Percentiles rank a stretch among this genome's conserved stretches.
Evolutionary conservation across 495 filamentous ascomycete genomes (phyloP).

Genomic region (Penicillium angulare): DNA sequence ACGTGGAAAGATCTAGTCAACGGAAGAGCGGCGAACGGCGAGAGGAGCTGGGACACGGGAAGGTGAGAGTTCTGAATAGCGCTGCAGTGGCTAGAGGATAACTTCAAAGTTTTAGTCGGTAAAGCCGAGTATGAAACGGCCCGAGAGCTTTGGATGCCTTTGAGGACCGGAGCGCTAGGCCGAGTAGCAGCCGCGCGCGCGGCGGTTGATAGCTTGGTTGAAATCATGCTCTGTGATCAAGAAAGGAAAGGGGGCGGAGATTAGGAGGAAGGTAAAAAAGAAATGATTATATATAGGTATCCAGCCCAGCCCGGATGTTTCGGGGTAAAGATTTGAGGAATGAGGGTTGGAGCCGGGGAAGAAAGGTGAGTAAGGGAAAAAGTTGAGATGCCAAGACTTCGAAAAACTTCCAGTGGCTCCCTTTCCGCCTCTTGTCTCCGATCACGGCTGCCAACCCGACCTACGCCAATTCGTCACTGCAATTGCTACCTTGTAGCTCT

Average conservation of each 20-base stretch:
- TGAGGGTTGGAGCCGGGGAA: constrained; percentile 22
- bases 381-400: constrained; percentile 45
- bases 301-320: constrained; percentile 28
- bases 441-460: constrained; percentile 19
- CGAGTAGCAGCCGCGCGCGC: constrained; percentile 43
- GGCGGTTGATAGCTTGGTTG: constrained; percentile 40
- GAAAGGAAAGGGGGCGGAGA: constrained; percentile 8
- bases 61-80: constrained; percentile 18
- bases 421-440: constrained; percentile 33
- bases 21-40: constrained; percentile 39
- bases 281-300: background rate
- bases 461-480: background rate
- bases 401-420: constrained; percentile 46
- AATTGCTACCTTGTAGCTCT: background rate
- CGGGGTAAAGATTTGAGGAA: constrained; percentile 25
- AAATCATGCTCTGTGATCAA: constrained; percentile 37
- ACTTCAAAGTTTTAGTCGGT: constrained; percentile 11
- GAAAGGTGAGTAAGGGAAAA: constrained; percentile 37
- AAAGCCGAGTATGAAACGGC: constrained; percentile 30
- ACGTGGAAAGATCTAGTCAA: constrained; percentile 45
- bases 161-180: constrained; percentile 32
- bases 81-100: constrained; percentile 10
- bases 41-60: constrained; percentile 35
- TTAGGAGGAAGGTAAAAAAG: constrained; percentile 9
- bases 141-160: constrained; percentile 58